Base-by-base conservation (phyloP, 352 stramenopile genomes). In the Phytophthora colocasiae region DNA sequence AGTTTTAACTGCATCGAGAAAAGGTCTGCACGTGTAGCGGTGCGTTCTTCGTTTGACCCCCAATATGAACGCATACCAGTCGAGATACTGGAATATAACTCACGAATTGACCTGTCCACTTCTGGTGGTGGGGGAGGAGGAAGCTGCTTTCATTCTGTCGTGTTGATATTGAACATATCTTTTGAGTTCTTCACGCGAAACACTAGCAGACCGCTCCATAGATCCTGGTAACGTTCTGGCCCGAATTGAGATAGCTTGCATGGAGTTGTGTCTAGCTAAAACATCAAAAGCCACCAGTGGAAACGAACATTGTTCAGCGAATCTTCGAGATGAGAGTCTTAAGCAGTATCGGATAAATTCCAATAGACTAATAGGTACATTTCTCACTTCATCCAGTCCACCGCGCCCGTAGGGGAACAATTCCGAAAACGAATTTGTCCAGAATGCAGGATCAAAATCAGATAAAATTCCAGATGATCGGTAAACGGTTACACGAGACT, bases 371-470 rank as follows among this genome's bases (percentile, higher is more conserved):
- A 76, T 64, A 3, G 6, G 7, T 7, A 72, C 11, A 15, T 10
- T 0, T 27, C 68, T 22, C 2, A 52, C 12, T 10, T 72, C 63
- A 36, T 69, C 49, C 10, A 72, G 41, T 0, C 63, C 43, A n/a
- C n/a, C n/a, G n/a, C 63, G 31, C 4, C 68, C 68, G 41, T 44
- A 72, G 3, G 68, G 63, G 52, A 76, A 48, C 0, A 48, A 7
- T 5, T 39, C 51, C 1, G 8, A 4, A 31, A 58, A 75, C 2
- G 60, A n/a, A 29, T 44, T 8, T 0, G 11, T 14, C 60, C 66
- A 75, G 39, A 71, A 70, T 4, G 32, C 22, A 4, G 43, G 43
- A n/a, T 71, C 50, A 49, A 75, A 70, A 11, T 71, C 66, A 2
- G 56, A 75, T 0, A 75, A 3, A 39, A 75, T 58, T 0, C 32